Conservation (phyloP, 371 early-diverging fungal species). For the Blakeslea trispora region DNA sequence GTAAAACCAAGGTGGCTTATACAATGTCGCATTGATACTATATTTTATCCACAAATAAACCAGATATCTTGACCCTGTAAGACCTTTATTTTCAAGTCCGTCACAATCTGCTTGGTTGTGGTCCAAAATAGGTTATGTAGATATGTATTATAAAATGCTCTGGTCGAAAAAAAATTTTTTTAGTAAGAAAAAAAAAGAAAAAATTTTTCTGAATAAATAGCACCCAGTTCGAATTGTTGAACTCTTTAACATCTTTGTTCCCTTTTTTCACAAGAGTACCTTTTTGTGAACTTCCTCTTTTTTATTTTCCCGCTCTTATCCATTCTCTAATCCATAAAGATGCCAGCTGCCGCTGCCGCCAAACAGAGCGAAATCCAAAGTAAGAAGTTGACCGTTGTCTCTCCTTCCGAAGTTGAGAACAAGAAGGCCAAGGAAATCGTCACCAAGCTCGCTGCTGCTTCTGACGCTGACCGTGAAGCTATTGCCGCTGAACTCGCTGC, state of each 20-base stretch:
- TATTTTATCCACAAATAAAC: not conserved
- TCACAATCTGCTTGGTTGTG: constrained; percentile 7
- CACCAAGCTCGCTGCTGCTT: constrained; percentile 53
- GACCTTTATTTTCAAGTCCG: not conserved
- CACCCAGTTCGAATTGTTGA: not conserved
- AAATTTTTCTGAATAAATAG: constrained; percentile 15
- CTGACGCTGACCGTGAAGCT: constrained; percentile 58
- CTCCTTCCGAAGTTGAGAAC: constrained; percentile 34
- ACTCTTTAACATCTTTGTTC: not conserved
- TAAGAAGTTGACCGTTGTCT: constrained; percentile 41
- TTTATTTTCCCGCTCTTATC: constrained; percentile 16
- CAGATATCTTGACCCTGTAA: not conserved
- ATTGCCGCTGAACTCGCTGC: constrained; percentile 57
- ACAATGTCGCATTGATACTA: not conserved
- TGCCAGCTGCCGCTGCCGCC: constrained; percentile 15
- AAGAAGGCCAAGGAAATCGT: constrained; percentile 45
- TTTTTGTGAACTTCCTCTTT: constrained; percentile 1
- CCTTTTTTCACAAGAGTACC: not conserved
- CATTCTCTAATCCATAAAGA: constrained; percentile 13
- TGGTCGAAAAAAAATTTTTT: constrained; percentile 13
- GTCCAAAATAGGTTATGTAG: constrained; percentile 6
- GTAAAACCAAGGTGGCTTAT: not conserved
- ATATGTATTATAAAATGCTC: constrained; percentile 12
- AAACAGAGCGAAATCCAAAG: constrained; percentile 40
- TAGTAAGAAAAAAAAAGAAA: constrained; percentile 4